A percentile compares a stretch with the other conserved stretches of the same genome.
Conservation (phyloP, 1,284 basidiomycete genomes). For the Kwoniella shivajii region DNA sequence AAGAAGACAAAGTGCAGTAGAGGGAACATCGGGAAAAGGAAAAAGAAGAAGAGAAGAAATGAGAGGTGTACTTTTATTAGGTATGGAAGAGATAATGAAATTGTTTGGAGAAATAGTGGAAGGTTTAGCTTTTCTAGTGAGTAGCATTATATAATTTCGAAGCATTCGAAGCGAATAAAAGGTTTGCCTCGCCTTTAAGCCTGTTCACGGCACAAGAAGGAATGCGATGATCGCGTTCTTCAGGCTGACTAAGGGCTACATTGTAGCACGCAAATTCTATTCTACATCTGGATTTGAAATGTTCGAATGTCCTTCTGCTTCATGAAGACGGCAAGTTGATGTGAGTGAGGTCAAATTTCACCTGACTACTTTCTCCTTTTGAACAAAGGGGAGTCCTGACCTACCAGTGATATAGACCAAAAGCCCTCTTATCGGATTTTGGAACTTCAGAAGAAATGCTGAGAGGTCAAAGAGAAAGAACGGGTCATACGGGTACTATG, state of each 20-base stretch:
- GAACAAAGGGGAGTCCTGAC: not conserved
- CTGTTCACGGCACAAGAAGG: too few species aligned
- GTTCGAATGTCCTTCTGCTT: slow-evolving; percentile 87
- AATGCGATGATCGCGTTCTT: not conserved
- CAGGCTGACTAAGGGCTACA: too few species aligned
- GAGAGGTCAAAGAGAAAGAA: slow-evolving; percentile 65
- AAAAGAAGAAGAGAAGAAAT: slow-evolving; percentile 31
- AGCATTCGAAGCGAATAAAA: too few species aligned
- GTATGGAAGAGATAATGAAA: slow-evolving; percentile 74
- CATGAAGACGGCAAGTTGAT: slow-evolving; percentile 87
- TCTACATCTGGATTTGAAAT: slow-evolving; percentile 87
- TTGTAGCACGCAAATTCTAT: slow-evolving; percentile 78
- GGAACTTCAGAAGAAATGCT: slow-evolving; percentile 90
- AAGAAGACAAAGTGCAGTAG: slow-evolving; percentile 31
- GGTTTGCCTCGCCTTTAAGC: too few species aligned
- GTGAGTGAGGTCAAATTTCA: too few species aligned
- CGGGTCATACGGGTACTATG: slow-evolving; percentile 90
- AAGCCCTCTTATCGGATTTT: slow-evolving; percentile 89
- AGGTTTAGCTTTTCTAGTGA: slow-evolving; percentile 76
- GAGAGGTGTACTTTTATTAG: slow-evolving; percentile 73
- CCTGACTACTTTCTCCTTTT: not conserved
- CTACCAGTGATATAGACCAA: slow-evolving; percentile 53
- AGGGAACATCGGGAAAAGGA: slow-evolving; percentile 50
- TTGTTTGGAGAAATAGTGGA: slow-evolving; percentile 76
- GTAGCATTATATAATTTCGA: slow-evolving; percentile 33